Conservation (phyloP, 306 rosid genomes). For the Abrus precatorius region DNA sequence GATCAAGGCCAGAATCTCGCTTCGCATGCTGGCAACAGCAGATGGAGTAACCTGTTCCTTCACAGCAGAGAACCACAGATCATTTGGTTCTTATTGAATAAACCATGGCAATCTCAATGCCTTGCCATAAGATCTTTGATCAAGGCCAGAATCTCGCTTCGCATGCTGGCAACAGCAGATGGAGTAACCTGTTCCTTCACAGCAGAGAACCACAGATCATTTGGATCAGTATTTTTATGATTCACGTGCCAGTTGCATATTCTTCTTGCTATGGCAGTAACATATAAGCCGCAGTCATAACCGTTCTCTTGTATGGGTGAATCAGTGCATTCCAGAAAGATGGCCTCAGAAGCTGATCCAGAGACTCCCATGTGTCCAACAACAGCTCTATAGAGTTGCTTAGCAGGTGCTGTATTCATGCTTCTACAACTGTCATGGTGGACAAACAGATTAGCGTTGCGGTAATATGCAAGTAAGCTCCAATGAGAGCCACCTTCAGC, state of each 20-base stretch:
- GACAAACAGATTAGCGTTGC: conserved; percentile 64
- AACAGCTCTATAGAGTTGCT: conserved; percentile 68
- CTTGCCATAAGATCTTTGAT: conserved; percentile 73
- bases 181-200: conserved; percentile 74
- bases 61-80: conserved; percentile 69
- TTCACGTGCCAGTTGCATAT: conserved; percentile 71
- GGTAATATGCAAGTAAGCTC: conserved; percentile 85
- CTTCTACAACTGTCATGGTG: conserved; percentile 78
- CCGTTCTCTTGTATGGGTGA: conserved; percentile 82
- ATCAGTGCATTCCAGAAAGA: conserved; percentile 61
- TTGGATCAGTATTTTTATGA: conserved; percentile 42
- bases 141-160: conserved; percentile 66
- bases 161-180: conserved; percentile 62
- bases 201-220: conserved; percentile 65
- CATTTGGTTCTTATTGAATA: conserved; percentile 28
- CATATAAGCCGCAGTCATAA: conserved; percentile 89
- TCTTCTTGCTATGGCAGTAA: conserved; percentile 70
- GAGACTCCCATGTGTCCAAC: conserved; percentile 56
- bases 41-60: conserved; percentile 71
- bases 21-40: conserved; percentile 66
- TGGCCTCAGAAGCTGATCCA: conserved; percentile 47
- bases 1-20: conserved; percentile 67
- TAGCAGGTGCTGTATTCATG: conserved; percentile 60
- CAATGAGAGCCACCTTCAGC: conserved; percentile 95
- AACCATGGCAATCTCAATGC: conserved; percentile 26